A percentile compares a stretch with the other conserved stretches of the same genome.
These are phyloP conservation scores for Ustilago curta DNA, from an alignment of 1,284 basidiomycete species.

Conservation along the genomic window DNA sequence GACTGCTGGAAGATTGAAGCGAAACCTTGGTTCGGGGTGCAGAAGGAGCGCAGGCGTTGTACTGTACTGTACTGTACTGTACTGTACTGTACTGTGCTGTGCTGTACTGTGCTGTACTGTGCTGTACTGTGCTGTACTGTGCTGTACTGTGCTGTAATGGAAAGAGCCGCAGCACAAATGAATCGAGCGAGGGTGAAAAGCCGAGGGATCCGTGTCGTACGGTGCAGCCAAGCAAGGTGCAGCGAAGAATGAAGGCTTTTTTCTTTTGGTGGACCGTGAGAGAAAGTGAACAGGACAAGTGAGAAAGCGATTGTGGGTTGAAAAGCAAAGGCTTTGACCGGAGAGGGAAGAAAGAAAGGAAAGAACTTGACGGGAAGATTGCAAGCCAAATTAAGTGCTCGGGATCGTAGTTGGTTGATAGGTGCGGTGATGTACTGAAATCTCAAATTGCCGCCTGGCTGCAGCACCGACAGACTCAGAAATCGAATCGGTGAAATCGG, in stretches of 20 bases:
- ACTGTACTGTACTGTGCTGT: too few species aligned
- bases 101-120: too few species aligned
- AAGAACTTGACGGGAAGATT: not conserved
- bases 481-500: not conserved
- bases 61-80: too few species aligned
- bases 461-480: not conserved
- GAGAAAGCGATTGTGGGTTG: slow-evolving; percentile 1
- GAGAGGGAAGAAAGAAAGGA: not conserved
- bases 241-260: slow-evolving; percentile 2
- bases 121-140: too few species aligned
- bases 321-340: not conserved
- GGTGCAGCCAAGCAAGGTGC: not conserved
- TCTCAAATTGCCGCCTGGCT: not conserved
- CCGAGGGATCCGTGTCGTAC: slow-evolving; percentile 6
- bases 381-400: not conserved
- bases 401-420: not conserved
- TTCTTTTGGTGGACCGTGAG: not conserved
- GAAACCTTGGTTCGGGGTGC: too few species aligned
- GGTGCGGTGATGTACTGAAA: not conserved
- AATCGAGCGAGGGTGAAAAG: not conserved
- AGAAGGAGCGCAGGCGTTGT: too few species aligned
- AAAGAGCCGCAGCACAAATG: slow-evolving; percentile 7
- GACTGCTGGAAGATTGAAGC: too few species aligned
- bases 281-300: not conserved
- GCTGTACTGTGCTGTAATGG: too few species aligned